Base-by-base conservation (phyloP, 2,329 filamentous ascomycete genomes). In the Fusarium multiceps region DNA sequence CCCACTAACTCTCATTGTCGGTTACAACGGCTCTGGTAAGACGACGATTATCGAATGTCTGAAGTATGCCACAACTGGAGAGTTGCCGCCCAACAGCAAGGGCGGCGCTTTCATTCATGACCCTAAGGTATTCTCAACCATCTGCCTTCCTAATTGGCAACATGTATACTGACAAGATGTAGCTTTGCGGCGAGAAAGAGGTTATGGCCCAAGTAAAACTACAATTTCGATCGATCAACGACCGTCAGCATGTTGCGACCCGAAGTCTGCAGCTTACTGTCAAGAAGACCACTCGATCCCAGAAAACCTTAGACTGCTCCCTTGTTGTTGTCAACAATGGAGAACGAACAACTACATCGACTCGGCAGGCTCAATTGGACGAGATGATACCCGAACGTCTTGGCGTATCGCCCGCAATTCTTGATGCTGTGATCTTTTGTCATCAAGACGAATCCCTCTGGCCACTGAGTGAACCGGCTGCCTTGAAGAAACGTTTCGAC, bases 31-130 rank as follows among this genome's bases (percentile, higher is more conserved):
- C 58, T 98, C 95, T 2, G 96, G 96, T 67, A 99, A 99, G 83
- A 99, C 96, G 12, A 98, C 96, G 61, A 97, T 99, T 77, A 99
- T 99, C 81, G 96, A 99, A 81, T 97, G 94, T 79, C 91, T 99
- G 76, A 98, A 98, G 78, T 99, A 98, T 89, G 94, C 93, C 55
- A 98, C 97, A 20, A 98, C 94, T 10, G 97, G 96, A 59, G 92
- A 97, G 76, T 87, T 97, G 49, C 96, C 96, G 3, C 93, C 96
- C 32, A 97, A 98, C 83, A 94, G 91, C 83, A 92, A 90, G 73
- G 92, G 92, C 28, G 94, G 94, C 32, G 94, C 95, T 51, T 99
- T 98, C 79, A 93, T 99, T 68, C 95, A 99, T 79, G 96, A 99
- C 75, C 96, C 96, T n/a, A 96, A 96, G 82, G 87, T 92, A 78